A percentile compares a stretch with the other conserved stretches of the same genome.
These are phyloP conservation scores for Pythium diclinum DNA, from an alignment of 352 stramenopile genomes.

Conservation along the genomic window DNA sequence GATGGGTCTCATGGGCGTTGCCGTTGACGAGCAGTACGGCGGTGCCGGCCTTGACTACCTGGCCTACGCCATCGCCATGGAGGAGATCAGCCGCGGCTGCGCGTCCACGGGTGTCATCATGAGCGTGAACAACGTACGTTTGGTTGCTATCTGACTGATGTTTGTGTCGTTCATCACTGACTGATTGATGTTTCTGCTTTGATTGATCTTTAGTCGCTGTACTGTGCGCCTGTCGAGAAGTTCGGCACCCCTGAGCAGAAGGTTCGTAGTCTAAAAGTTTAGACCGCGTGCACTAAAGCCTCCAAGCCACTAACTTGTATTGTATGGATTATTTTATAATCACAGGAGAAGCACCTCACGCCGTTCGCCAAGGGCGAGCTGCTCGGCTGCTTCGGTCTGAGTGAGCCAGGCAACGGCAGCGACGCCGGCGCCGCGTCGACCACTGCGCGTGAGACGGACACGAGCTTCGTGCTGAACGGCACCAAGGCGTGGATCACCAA, in stretches of 20 bases:
- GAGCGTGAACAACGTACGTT: conserved; percentile 89
- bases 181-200: conserved; percentile 17
- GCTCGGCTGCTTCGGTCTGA: conserved; percentile 94
- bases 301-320: neutral
- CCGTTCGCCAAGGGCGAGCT: conserved; percentile 90
- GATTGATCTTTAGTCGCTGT: conserved; percentile 85
- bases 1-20: conserved; percentile 96
- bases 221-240: conserved; percentile 93
- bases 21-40: conserved; percentile 84
- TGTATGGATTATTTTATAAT: neutral
- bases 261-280: conserved; percentile 18
- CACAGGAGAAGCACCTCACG: conserved; percentile 73
- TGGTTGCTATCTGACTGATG: conserved; percentile 1
- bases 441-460: conserved; percentile 81
- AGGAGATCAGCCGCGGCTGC: conserved; percentile 96
- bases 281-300: neutral
- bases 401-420: conserved; percentile 92
- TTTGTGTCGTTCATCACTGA: neutral
- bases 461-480: conserved; percentile 94
- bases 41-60: conserved; percentile 94
- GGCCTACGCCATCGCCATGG: conserved; percentile 97
- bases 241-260: conserved; percentile 93
- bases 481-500: conserved; percentile 98
- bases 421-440: conserved; percentile 94
- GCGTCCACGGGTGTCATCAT: conserved; percentile 96